Evolutionary conservation across 164 flowering plant genomes (phyloP), one percentile per base, ranked within the genome.

Genomic region (Dillenia turbinata): DNA sequence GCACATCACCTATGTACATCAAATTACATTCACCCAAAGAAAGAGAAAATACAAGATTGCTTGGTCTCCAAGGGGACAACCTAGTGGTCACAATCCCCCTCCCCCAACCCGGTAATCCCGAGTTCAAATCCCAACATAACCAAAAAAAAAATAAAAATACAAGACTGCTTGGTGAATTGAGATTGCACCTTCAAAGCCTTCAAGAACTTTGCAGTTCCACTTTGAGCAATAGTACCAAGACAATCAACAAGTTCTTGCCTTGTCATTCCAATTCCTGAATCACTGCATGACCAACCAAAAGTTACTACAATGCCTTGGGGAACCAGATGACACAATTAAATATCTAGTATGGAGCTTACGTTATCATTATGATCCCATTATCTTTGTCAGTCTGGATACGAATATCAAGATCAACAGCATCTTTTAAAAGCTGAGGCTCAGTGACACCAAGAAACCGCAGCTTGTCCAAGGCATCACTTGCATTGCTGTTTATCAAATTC

Each of bases 391-490:
- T 53, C 63, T 92, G 90, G 52, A 95, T 84, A 47, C 92, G 97
- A 48, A 95, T 86, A 61, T 95, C 96, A 63, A 95, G 87, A 63
- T 95, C 97, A 70, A 47, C 79, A 0, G 79, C 83, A 47, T 80
- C 97, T 74, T 83, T 87, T 73, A 83, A 44, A 65, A 95, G 88
- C 40, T 63, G 78, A 48, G 92, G 83, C 44, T 92, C 80, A 7
- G 96, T 95, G 58, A 95, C 99, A 78, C 92, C 77, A 57, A 91
- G 77, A 78, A 83, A 91, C 22, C 97, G 79, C 70, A 95, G 77
- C 81, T 95, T 95, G 82, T 95, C 97, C 81, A 92, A 65, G 13
- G 99, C 99, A 83, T 94, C 99, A 78, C 99, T 94, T 68, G 99
- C 97, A 84, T 95, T 95, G 75, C 99, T 91, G 89, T 40, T 26